Base-by-base conservation (phyloP, 768 basidiomycete genomes). In the Rhizopogon rudus region DNA sequence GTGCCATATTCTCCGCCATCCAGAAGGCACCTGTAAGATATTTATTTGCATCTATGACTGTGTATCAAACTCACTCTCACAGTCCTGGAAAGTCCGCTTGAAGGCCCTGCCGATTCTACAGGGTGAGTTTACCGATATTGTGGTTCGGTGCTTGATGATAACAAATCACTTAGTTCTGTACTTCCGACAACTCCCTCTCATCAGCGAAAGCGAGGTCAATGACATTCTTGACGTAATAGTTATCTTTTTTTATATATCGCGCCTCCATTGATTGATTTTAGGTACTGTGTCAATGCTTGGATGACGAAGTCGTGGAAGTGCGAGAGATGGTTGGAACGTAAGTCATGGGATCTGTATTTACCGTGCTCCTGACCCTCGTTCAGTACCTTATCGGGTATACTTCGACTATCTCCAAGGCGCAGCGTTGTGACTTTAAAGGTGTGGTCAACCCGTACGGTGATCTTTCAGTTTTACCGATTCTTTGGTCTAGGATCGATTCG, bases 71-170 rank as follows among this genome's bases (percentile, higher is more conserved):
- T 57, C 44, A 46, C 44, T 55, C 17, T 37, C 25, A 14, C 57
- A 92, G 87, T 93, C 91, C 1, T 97, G 93, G 92, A 80, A 83
- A 63, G 88, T 93, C 16, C 83, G 93, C 28, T 74, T 94, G 54
- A 92, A 93, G 68, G 88, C 90, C 22, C 72, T 97, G 52, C 93
- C 92, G 4, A 77, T 94, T 16, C 78, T 96, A 12, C 90, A 92
- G 79, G 84, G 86, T 82, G 42, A 40, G 72, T 61, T 12, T 35
- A 2, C 55, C 13, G 5, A 13, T 35, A 9, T 29, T 40, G 45
- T 20, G 35, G 14, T 44, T 28, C 40, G 12, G 28, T 55, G 16
- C 22, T 42, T 33, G 25, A 31, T 22, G 17, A 41, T 40, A 28
- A 20, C 20, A 25, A 8, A 43, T 51, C 28, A 16, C 29, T 42